Evolutionary conservation across 306 rosid genomes (phyloP), one percentile per base, ranked within the genome.

Genomic region (Sicyos baderoa): DNA sequence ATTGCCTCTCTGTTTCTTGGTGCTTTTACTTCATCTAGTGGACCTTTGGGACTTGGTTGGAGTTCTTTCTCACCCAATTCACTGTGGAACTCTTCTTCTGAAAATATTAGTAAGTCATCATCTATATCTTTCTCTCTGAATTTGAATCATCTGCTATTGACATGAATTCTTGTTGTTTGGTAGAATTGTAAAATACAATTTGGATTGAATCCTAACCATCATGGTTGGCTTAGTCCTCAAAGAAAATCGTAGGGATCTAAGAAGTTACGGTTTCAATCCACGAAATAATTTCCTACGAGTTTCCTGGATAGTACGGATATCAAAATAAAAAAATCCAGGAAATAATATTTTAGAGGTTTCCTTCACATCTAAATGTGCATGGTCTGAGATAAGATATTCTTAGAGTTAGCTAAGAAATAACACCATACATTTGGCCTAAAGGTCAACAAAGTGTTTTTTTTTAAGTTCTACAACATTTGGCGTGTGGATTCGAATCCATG

Each of bases 1-100:
- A 83, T 92, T 16, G 80, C 96, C 35, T 78, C 86, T 78, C 72
- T 92, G 49, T 85, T 89, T 77, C 58, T 89, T 70, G 95, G 96
- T 68, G 80, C 91, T 75, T 81, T 92, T 42, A 83, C 97, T 71
- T 89, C 97, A 15, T 74, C 89, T 67, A 88, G 85, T 35, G 22
- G 15, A 6, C 50, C 88, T 58, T 80, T 86, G 58, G 84, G 87
- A 76, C 65, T 85, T 77, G 88, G 82, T 11, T 81, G 86, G 15
- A 18, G 76, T 53, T 80, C 88, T 19, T 86, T 87, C 68, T 82
- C 89, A 45, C 45, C 86, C 54, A 78, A 77, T 68, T 78, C 85
- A 21, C 13, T 67, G 11, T 74, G 73, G 61, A 74, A 72, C 67
- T 86, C 93, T 29, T 70, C 78, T 77, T 83, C 90, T 47, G 80